Base-by-base conservation (phyloP, 768 basidiomycete genomes). In the Mycena vulgaris region DNA sequence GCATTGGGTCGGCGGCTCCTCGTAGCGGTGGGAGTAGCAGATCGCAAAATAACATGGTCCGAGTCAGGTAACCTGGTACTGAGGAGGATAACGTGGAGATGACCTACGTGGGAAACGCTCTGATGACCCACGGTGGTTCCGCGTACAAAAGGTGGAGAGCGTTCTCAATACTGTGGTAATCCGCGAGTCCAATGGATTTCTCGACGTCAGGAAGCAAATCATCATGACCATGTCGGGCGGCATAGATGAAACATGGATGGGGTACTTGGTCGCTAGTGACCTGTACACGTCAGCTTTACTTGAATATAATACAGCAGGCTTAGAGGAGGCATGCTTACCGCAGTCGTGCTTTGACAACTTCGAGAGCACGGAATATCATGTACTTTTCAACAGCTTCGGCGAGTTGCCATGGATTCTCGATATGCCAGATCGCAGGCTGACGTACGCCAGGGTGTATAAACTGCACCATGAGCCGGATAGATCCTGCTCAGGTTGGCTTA, bases 121-220 rank as follows among this genome's bases (percentile, higher is more conserved):
- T 16, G 61, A 63, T 63, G 61, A 63, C 61, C 61, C 61, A 63
- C 61, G 61, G 61, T 63, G 61, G 61, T 63, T 63, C 61, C 61
- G 49, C 61, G 49, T 63, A 63, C 61, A 63, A 63, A 21, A 62
- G 48, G 35, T 62, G 61, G 61, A 62, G 61, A 49, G 61, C 48
- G 61, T 27, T 62, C 31, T 62, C 48, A 51, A 62, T 62, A 51
- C 61, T 62, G 37, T 62, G 37, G 61, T 51, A 62, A 62, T 62
- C 48, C 61, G 61, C 33, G 61, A 62, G 61, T 62, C 61, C 61
- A 14, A 62, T 62, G 61, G 61, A 48, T 62, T 62, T 62, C 61
- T 62, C 48, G 61, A 62, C 35, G 61, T 28, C 61, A 62, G 48
- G 61, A 51, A 62, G 61, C 61, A 62, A 62, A 62, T 62, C 61